Conservation (phyloP, 73 alveolate genomes). For the Paramecium primaurelia region DNA sequence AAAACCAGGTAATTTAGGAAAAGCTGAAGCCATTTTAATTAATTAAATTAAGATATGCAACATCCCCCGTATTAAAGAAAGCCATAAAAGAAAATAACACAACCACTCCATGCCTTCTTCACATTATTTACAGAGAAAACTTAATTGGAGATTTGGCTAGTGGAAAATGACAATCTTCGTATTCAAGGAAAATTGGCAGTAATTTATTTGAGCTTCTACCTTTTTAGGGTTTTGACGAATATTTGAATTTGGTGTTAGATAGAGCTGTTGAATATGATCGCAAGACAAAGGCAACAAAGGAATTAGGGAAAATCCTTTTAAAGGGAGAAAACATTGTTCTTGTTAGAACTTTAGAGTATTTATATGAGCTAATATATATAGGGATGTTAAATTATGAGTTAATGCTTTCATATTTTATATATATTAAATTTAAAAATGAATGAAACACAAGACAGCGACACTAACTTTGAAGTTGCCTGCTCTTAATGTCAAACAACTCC, state of each 20-base stretch:
- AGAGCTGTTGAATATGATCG: constrained; percentile 45
- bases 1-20: constrained; percentile 87
- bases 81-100: constrained; percentile 21
- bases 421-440: not conserved
- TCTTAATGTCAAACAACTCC: not conserved
- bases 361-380: not conserved
- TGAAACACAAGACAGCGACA: not conserved
- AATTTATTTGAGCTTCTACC: not conserved
- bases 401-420: not conserved
- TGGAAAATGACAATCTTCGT: constrained; percentile 37
- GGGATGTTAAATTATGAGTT: constrained; percentile 22
- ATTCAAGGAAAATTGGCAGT: constrained; percentile 35
- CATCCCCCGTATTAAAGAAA: constrained; percentile 3
- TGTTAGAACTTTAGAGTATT: constrained; percentile 34
- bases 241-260: constrained; percentile 29
- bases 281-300: constrained; percentile 45
- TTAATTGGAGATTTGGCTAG: constrained; percentile 22
- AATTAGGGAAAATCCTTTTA: constrained; percentile 34
- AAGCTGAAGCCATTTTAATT: constrained; percentile 66
- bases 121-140: constrained; percentile 38
- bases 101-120: constrained; percentile 15
- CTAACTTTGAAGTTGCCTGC: not conserved
- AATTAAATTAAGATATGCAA: not conserved
- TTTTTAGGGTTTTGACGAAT: constrained; percentile 37
- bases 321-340: constrained; percentile 49